phyloP scores from a whole-genome alignment of 345 rosid genomes.

The Mercurialis annua region DNA sequence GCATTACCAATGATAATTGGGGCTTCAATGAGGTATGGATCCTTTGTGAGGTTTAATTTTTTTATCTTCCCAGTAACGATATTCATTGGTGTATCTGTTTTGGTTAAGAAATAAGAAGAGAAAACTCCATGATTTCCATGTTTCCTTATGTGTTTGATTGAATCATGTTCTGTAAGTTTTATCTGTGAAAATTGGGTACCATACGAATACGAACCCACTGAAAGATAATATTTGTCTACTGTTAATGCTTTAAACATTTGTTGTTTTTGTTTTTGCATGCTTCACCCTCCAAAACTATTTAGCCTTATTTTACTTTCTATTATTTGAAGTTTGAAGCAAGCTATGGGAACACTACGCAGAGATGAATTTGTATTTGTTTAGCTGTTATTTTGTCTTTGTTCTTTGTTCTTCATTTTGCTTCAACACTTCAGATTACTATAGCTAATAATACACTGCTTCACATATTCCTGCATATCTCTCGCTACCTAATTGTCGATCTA shows the following conservation, averaged over 20 bases:
- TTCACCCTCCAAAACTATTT: neutral
- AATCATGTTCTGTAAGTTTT: neutral
- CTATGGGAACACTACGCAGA: neutral
- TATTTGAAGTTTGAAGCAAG: neutral
- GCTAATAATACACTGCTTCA: neutral
- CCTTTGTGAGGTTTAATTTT: conserved; percentile 1
- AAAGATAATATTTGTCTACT: neutral
- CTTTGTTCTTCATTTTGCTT: neutral
- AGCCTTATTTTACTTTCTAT: neutral
- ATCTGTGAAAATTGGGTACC: neutral
- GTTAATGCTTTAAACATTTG: neutral
- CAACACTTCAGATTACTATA: neutral
- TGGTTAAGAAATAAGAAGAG: neutral
- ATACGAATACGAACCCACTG: neutral
- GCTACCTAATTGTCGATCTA: neutral
- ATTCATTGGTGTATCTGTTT: neutral
- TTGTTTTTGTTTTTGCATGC: neutral
- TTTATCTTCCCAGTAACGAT: neutral
- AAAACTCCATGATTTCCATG: neutral
- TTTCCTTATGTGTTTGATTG: neutral
- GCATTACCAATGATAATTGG: conserved; percentile 89
- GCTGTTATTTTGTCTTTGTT: neutral
- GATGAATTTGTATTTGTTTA: neutral
- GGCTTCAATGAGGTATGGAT: conserved; percentile 73
- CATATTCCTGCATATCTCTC: neutral